These are phyloP conservation scores for Penstemon newberryi DNA, from an alignment of 257 asterid species.

Conservation along the genomic window DNA sequence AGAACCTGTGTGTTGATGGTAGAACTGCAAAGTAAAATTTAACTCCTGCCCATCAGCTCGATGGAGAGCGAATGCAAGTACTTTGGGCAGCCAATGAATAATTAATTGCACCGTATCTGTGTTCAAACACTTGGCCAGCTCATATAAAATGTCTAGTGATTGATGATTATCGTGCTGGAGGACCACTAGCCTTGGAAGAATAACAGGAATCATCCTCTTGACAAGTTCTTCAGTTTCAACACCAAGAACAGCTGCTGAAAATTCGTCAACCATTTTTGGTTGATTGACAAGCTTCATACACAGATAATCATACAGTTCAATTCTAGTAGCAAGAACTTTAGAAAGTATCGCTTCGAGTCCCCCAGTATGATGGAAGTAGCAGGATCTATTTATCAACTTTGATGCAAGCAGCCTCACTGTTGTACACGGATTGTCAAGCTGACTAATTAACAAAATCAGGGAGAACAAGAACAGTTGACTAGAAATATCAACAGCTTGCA, in stretches of 20 bases:
- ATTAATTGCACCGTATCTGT: constrained; percentile 68
- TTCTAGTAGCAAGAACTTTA: constrained; percentile 61
- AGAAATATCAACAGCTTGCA: constrained; percentile 65
- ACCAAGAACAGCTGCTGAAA: constrained; percentile 81
- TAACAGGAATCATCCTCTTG: constrained; percentile 78
- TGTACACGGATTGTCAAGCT: constrained; percentile 70
- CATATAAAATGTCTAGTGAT: constrained; percentile 57
- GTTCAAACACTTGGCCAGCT: constrained; percentile 69
- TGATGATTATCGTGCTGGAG: constrained; percentile 58
- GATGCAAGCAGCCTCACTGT: constrained; percentile 77
- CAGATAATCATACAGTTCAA: constrained; percentile 76
- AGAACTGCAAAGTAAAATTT: constrained; percentile 66
- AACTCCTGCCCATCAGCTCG: constrained; percentile 69
- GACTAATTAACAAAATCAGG: constrained; percentile 72
- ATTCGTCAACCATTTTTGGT: constrained; percentile 77
- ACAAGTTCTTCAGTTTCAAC: constrained; percentile 78
- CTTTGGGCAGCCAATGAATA: constrained; percentile 79
- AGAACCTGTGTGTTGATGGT: constrained; percentile 65
- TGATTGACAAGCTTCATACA: constrained; percentile 63
- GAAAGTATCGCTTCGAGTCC: constrained; percentile 73
- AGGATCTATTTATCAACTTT: constrained; percentile 63
- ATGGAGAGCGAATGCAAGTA: constrained; percentile 89
- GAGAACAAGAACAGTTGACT: constrained; percentile 75
- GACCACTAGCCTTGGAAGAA: constrained; percentile 89
- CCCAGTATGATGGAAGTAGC: constrained; percentile 58